Evolutionary conservation across 1,284 basidiomycete genomes (phyloP), one percentile per base, ranked within the genome.

Genomic region (Sanghuangporus baumii): DNA sequence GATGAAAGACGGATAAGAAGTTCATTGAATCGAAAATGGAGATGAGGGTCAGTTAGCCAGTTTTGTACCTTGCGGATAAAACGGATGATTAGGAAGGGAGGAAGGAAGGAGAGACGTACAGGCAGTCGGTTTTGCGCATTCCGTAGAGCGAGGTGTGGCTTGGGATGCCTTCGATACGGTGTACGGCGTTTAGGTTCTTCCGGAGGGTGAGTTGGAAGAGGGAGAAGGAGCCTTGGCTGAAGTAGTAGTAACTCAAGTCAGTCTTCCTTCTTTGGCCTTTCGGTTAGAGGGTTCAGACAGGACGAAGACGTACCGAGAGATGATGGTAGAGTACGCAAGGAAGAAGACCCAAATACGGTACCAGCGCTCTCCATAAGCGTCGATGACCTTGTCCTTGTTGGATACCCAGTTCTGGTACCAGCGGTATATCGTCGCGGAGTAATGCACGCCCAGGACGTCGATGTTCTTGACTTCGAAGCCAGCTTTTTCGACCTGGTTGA

Each of bases 381-480:
- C 92, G 47, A 90, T 70, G 57, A 98, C 88, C 76, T 92, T 89
- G 52, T 93, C 93, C 80, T 93, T 90, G 81, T 96, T 95, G 62
- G 80, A 79, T 36, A 95, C 73, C 94, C 94, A 96, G 82, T 98
- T 98, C 74, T 93, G 86, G 82, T 98, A 98, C 95, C 95, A 98
- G 65, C 85, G 81, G 79, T 87, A 89, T 73, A 99, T 82, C 2
- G 96, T 98, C 1, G 96, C 96, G 34, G 91, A 93, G 80, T 99
- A 98, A 76, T 96, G 94, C n/a, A 96, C 94, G 64, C 93, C 94
- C 46, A 98, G 87, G 54, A 99, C 96, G 69, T 99, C 97, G 68
- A 96, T 81, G 69, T 91, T 92, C 81, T 97, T 98, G 68, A 99
- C 88, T 76, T 99, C 97, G 71, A 98, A 99, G 64, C 96, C 96